Evolutionary conservation across 2,329 filamentous ascomycete genomes (phyloP).

Genomic region (Ascocoryne sarcoides): DNA sequence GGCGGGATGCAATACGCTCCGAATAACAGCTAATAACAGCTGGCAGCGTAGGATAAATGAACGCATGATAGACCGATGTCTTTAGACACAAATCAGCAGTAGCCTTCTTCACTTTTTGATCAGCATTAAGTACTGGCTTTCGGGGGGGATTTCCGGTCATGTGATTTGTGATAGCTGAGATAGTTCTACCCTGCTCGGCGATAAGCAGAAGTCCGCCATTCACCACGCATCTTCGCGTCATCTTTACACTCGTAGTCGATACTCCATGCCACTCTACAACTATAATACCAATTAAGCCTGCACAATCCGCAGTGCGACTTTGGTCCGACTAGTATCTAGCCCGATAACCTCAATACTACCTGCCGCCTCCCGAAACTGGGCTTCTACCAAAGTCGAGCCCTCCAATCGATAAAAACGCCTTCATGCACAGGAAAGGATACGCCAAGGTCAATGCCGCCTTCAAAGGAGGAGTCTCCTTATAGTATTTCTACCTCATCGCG

Average conservation of each 20-base stretch:
- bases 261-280: background rate
- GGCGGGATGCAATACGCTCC: no score
- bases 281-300: background rate
- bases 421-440: conserved; percentile 20
- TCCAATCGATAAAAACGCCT: conserved; percentile 6
- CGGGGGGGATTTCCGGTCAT: no score
- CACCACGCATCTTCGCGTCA: background rate
- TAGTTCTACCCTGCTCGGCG: no score
- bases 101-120: no score
- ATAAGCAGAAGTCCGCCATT: no score
- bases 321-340: background rate
- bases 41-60: no score
- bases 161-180: no score
- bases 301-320: background rate
- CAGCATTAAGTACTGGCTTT: no score
- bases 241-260: background rate
- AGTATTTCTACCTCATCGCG: conserved; percentile 11
- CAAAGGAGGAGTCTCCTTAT: conserved; percentile 17
- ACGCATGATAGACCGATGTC: no score
- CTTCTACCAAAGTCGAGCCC: background rate
- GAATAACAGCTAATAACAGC: no score
- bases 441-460: conserved; percentile 26
- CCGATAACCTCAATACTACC: background rate
- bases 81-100: no score
- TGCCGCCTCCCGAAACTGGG: background rate